Evolutionary conservation across 345 rosid genomes (phyloP), one percentile per base, ranked within the genome.

Genomic region (Noccaea caerulescens): DNA sequence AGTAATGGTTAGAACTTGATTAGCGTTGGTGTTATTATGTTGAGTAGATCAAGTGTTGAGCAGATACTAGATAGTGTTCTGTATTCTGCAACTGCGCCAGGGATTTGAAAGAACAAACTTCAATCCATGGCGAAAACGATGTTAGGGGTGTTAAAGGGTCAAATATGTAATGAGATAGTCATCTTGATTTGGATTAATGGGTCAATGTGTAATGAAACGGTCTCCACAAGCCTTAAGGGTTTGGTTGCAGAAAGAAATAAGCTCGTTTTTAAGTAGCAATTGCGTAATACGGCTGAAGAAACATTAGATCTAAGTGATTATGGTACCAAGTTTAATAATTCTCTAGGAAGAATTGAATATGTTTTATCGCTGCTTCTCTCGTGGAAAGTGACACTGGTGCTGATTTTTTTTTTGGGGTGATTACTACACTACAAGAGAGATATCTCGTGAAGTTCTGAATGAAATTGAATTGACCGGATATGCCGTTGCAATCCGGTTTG

Each of bases 41-140:
- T 43, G 52, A 61, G 44, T 62, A 44, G 30, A 45, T n/a, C 13
- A 44, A 43, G 51, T 32, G 13, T 44, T 62, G 41, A 32, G 53
- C 9, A 13, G 13, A 44, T 5, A 44, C 41, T 44, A 8, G 20
- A 13, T 61, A 9, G 52, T 44, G 8, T 44, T 61, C 52, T 44
- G 6, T 44, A 9, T 30, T 8, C 27, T 36, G 43, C 4, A 55
- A 34, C 27, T 37, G 44, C 14, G 37, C 30, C 2, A 16, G 32
- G 3, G 11, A 57, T 9, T 38, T 38, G 10, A 8, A 38, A 38
- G 44, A 57, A 34, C 12, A 34, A n/a, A 37, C 13, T 37, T 34
- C 13, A 6, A n/a, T 3, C 25, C 23, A 27, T 13, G 52, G 25
- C 25, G 38, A 7, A 43, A 43, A 10, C 4, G 66, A 43, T 60